Base-by-base conservation (phyloP, 2,329 filamentous ascomycete species). In the Sporothrix mexicana region DNA sequence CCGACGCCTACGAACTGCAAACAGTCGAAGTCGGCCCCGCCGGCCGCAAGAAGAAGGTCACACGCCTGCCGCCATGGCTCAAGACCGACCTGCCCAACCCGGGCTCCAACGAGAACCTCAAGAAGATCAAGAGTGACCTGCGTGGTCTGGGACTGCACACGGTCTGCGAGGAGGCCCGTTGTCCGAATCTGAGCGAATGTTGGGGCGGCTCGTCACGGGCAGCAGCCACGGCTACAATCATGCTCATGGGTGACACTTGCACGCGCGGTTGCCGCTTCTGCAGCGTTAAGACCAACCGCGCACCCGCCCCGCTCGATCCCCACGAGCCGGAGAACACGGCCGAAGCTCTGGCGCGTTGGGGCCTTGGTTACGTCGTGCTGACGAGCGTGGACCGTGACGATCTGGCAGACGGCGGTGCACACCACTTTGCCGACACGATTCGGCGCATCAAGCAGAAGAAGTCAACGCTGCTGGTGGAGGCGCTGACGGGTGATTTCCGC, bases 191-290 rank as follows among this genome's bases (percentile, higher is more conserved):
- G 74, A 94, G 92, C 75, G 95, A 98, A 81, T 99, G 96, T 85
- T 99, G 96, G 96, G 96, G 96, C 74, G 96, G 96, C 47, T 90
- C 87, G 79, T 90, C 92, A 81, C 97, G 97, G 85, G 91, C 90
- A 76, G 92, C 94, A 36, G 96, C 96, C 4, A 99, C 96, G 45
- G 96, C 96, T 2, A 99, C 96, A 12, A 98, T 99, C 82, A 99
- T 99, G 96, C 85, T 99, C 66, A 98, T 98, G 95, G 96, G 96
- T 76, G 96, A 99, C 82, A 98, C 95, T 9, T 99, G 96, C 83
- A 99, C 96, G 20, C 89, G 96, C 74, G 96, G 95, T 20, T 99
- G 96, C 83, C 90, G 96, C 70, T 99, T 99, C 86, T 99, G 96
- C 87, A 94, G 92, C 76, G 96, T 99, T 70, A 98, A 98, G 87